A percentile compares a stretch with the other conserved stretches of the same genome.
These are phyloP conservation scores for Bassia scoparia DNA, from an alignment of 148 eudicot species.

Conservation along the genomic window DNA sequence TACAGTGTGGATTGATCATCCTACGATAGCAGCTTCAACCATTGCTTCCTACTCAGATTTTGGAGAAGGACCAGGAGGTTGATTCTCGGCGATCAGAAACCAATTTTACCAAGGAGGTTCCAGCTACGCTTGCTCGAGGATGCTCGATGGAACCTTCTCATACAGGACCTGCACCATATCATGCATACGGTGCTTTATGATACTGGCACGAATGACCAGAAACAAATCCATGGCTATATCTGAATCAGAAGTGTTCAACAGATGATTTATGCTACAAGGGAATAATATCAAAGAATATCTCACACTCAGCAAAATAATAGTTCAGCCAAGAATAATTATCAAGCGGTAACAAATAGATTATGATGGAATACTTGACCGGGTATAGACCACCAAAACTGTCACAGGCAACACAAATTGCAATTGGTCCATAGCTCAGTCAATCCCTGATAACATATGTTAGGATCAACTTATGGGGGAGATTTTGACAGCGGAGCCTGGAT, in stretches of 20 bases:
- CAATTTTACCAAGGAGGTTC: conserved; percentile 39
- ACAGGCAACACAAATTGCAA: too few species aligned
- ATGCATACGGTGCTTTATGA: background rate
- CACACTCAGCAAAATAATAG: too few species aligned
- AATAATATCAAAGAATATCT: too few species aligned
- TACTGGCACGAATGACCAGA: background rate
- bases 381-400: too few species aligned
- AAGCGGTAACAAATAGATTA: too few species aligned
- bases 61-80: conserved; percentile 20
- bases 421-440: too few species aligned
- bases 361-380: too few species aligned
- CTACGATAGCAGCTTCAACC: conserved; percentile 55
- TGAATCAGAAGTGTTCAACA: too few species aligned
- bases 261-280: too few species aligned
- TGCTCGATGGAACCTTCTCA: background rate
- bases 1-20: conserved; percentile 35
- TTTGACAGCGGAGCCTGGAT: conserved; percentile 48
- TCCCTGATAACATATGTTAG: conserved; percentile 48
- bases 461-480: background rate
- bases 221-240: too few species aligned
- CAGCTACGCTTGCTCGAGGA: conserved; percentile 11
- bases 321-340: too few species aligned
- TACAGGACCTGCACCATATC: too few species aligned
- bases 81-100: conserved; percentile 25
- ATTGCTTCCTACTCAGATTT: conserved; percentile 42